Evolutionary conservation across 495 filamentous ascomycete species (phyloP).

Genomic region (Trichoderma reesei): DNA sequence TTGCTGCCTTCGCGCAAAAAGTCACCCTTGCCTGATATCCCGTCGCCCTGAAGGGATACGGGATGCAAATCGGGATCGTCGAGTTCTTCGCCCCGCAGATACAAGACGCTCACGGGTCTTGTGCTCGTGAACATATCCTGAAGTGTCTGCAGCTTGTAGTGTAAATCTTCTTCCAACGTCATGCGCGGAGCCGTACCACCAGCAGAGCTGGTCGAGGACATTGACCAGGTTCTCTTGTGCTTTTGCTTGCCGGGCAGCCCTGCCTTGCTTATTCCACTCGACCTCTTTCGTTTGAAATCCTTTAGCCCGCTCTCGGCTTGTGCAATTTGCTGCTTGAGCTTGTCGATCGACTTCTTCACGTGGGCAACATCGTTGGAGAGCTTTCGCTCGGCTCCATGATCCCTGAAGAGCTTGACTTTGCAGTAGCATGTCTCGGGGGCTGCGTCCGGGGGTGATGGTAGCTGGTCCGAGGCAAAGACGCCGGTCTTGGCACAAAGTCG

Average conservation of each 20-base stretch:
- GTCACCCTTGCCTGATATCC: slow-evolving; percentile 46
- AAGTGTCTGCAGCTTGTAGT: slow-evolving; percentile 69
- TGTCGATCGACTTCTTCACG: slow-evolving; percentile 89
- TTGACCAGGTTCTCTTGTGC: slow-evolving; percentile 92
- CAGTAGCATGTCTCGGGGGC: slow-evolving; percentile 73
- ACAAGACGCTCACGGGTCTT: slow-evolving; percentile 71
- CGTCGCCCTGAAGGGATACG: slow-evolving; percentile 62
- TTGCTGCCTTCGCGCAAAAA: slow-evolving; percentile 44
- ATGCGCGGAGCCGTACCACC: slow-evolving; percentile 43
- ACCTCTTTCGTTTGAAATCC: slow-evolving; percentile 80
- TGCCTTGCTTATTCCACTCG: slow-evolving; percentile 38
- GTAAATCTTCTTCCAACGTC: slow-evolving; percentile 78
- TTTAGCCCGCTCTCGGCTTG: slow-evolving; percentile 85
- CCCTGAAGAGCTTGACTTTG: slow-evolving; percentile 93
- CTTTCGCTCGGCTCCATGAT: slow-evolving; percentile 93
- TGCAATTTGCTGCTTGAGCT: slow-evolving; percentile 80
- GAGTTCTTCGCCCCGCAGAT: slow-evolving; percentile 67
- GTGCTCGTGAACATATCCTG: slow-evolving; percentile 97
- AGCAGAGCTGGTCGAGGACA: slow-evolving; percentile 74
- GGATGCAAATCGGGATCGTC: slow-evolving; percentile 89
- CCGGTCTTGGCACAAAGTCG: slow-evolving; percentile 87
- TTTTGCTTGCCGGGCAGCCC: slow-evolving; percentile 62
- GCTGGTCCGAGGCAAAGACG: slow-evolving; percentile 33
- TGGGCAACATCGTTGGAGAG: slow-evolving; percentile 88
- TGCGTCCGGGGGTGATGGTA: slow-evolving; percentile 20